These are phyloP conservation scores for Thymus mandschuricus DNA, from an alignment of 257 asterid species.

Conservation along the genomic window DNA sequence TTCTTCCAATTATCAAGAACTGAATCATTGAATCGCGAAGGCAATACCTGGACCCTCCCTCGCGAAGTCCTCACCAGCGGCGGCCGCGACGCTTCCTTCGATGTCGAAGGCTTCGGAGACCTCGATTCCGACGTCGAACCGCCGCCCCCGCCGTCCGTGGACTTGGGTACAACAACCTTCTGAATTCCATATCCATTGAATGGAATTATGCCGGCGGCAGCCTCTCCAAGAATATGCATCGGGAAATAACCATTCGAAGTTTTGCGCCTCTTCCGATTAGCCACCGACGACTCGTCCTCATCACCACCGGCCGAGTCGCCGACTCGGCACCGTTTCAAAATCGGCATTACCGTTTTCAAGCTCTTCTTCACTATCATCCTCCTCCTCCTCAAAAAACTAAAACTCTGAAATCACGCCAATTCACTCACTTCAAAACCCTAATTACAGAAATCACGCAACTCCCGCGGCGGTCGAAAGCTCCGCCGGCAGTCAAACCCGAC, in stretches of 20 bases:
- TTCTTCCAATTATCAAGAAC: slow-evolving; percentile 94
- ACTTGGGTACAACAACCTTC: slow-evolving; percentile 42
- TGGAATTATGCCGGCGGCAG: slow-evolving; percentile 71
- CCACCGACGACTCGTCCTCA: slow-evolving; percentile 46
- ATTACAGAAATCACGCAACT: slow-evolving; percentile 34
- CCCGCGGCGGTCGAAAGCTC: slow-evolving; percentile 28
- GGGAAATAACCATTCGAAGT: slow-evolving; percentile 56
- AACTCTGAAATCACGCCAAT: slow-evolving; percentile 37
- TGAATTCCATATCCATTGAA: slow-evolving; percentile 54
- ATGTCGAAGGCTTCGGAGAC: slow-evolving; percentile 34
- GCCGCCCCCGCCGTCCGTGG: slow-evolving; percentile 36
- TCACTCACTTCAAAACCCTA: slow-evolving; percentile 52
- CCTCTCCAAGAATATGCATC: slow-evolving; percentile 70
- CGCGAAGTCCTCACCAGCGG: slow-evolving; percentile 92
- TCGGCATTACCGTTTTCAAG: slow-evolving; percentile 97
- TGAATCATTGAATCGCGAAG: slow-evolving; percentile 93
- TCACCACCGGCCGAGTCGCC: slow-evolving; percentile 66
- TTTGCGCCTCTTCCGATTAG: slow-evolving; percentile 74
- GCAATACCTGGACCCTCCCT: slow-evolving; percentile 95
- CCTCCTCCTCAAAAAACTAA: background rate
- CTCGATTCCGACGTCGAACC: slow-evolving; percentile 39
- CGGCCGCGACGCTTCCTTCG: slow-evolving; percentile 67
- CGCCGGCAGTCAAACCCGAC: slow-evolving; percentile 29
- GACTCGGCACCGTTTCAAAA: slow-evolving; percentile 75
- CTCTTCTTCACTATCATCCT: slow-evolving; percentile 88